Evolutionary conservation across 306 rosid species (phyloP), one percentile per base, ranked within the genome.

Genomic region (Quercus bicolor): DNA sequence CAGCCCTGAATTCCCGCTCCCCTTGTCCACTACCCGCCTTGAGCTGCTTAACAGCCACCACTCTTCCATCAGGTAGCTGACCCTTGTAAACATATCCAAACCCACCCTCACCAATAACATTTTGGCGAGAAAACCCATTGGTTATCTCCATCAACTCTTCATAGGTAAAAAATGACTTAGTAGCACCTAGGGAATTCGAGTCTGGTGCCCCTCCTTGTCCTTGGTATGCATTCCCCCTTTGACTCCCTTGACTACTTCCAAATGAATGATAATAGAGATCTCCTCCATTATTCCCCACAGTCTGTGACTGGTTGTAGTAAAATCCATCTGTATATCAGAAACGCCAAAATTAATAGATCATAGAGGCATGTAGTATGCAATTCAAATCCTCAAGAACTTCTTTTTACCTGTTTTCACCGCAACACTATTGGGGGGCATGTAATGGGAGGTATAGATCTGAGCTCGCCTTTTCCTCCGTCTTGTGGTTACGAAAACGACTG

Each of bases 11-110:
- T 74, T 95, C 99, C 78, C 93, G 80, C 60, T 93, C 98, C 68
- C 99, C 99, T 60, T 95, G 99, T 4, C 97, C 98, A 60, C 99
- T 89, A 51, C 99, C 97, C 14, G 92, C 93, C 84, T 91, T 95
- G 53, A 95, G 90, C 77, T 87, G 77, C 90, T 95, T 95, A 60
- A 95, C 85, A 0, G 99, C 99, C 60, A 94, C 99, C 6, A 56
- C 61, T 75, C 77, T 93, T 48, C 98, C 98, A 7, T 87, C 97
- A 0, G 87, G 84, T 77, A 95, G 79, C 57, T 82, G 80, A 74
- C 97, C 98, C 87, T 86, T 87, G 91, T 86, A 91, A 11, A 95
- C 99, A 66, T 83, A 75, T 55, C 99, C 99, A 70, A 95, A 95
- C 54, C 98, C 99, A 5, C 99, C 99, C 74, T 93, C 96, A 8